A percentile compares a stretch with the other conserved stretches of the same genome.
Conservation (phyloP, 2,329 filamentous ascomycete genomes). For the Fusarium armeniacum region DNA sequence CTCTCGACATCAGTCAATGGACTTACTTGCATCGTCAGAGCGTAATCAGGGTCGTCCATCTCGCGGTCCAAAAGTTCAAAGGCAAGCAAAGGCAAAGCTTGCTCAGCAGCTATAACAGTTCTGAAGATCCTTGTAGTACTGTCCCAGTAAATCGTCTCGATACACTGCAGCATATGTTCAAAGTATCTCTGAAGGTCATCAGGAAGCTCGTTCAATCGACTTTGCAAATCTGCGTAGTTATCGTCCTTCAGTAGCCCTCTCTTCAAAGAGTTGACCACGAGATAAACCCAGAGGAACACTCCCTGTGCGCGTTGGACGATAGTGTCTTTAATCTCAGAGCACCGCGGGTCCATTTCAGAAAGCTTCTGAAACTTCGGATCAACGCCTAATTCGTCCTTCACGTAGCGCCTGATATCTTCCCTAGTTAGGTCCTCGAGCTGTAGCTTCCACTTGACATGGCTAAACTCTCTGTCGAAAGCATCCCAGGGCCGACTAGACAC, state of each 20-base stretch:
- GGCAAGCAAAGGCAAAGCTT: background rate
- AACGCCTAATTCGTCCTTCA: background rate
- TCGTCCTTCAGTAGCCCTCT: background rate
- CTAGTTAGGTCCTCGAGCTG: background rate
- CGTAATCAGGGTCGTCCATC: background rate
- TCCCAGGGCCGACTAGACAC: constrained; percentile 2
- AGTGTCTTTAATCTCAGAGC: background rate
- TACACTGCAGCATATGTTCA: background rate
- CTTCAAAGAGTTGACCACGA: background rate
- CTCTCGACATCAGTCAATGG: background rate
- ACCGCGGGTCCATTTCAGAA: background rate
- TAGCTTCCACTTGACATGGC: background rate
- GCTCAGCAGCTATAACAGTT: background rate
- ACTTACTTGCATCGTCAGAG: background rate
- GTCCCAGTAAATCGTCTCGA: background rate
- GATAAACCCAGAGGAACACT: background rate
- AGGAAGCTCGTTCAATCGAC: background rate
- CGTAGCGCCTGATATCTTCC: background rate
- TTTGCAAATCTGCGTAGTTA: background rate
- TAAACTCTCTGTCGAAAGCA: background rate
- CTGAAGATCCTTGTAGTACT: background rate
- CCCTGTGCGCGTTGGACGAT: background rate
- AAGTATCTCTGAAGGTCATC: background rate
- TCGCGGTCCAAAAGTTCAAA: background rate
- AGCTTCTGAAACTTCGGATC: background rate